Evolutionary conservation across 2,329 filamentous ascomycete species (phyloP).

Genomic region (Diplodia mutila): DNA sequence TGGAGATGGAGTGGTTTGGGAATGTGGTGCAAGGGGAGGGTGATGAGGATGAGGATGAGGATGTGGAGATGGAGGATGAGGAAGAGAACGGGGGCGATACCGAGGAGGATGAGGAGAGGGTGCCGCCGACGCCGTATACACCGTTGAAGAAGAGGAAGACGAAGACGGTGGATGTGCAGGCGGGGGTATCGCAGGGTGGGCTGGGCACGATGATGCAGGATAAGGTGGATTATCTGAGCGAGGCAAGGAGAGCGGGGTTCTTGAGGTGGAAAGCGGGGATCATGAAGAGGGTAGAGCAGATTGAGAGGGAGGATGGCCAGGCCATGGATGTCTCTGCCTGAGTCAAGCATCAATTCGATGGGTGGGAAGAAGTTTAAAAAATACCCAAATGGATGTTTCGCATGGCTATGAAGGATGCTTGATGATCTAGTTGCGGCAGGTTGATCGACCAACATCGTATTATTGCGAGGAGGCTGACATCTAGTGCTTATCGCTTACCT

Average conservation of each 20-base stretch:
- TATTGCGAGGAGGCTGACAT: background rate
- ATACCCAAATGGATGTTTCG: background rate
- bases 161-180: slow-evolving; percentile 30
- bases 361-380: background rate
- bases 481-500: background rate
- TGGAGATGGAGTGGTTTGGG: slow-evolving; percentile 31
- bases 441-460: background rate
- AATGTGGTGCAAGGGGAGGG: slow-evolving; percentile 30
- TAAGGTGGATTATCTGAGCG: slow-evolving; percentile 71
- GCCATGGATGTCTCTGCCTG: slow-evolving; percentile 13
- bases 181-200: slow-evolving; percentile 45
- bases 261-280: slow-evolving; percentile 66
- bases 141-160: slow-evolving; percentile 42
- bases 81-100: slow-evolving; percentile 32
- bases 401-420: background rate
- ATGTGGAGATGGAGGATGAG: slow-evolving; percentile 36
- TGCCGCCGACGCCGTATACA: slow-evolving; percentile 27
- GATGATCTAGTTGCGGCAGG: background rate
- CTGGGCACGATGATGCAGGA: slow-evolving; percentile 74
- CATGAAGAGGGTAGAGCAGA: slow-evolving; percentile 55
- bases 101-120: background rate
- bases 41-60: slow-evolving; percentile 46
- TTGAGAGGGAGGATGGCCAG: slow-evolving; percentile 8
- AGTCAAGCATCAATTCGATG: background rate
- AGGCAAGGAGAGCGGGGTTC: slow-evolving; percentile 64